A percentile compares a stretch with the other conserved stretches of the same genome.
Conservation (phyloP, 192 early-diverging fungal species). For the Entomortierella lignicola region DNA sequence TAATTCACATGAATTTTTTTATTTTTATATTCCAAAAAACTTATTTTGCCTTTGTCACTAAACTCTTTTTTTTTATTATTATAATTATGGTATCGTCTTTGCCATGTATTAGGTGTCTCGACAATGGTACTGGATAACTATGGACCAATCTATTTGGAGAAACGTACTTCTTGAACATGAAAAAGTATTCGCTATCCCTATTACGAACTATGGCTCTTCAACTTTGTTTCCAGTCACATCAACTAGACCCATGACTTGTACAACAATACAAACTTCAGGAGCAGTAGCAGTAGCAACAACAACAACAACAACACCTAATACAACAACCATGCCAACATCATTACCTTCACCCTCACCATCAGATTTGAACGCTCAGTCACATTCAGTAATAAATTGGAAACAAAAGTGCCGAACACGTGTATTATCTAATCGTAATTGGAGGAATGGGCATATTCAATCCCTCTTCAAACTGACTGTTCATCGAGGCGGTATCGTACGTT, state of each 20-base stretch:
- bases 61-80: background rate
- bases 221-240: slow-evolving; percentile 6
- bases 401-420: slow-evolving; percentile 39
- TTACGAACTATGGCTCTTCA: background rate
- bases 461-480: slow-evolving; percentile 23
- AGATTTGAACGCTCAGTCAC: background rate
- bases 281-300: too few relatives aligned
- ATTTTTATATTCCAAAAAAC: too few relatives aligned
- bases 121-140: slow-evolving; percentile 49
- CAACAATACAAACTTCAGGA: background rate
- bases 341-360: too few relatives aligned
- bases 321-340: too few relatives aligned
- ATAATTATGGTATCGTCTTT: background rate
- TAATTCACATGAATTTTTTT: slow-evolving; percentile 17
- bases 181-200: slow-evolving; percentile 23
- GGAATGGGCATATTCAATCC: slow-evolving; percentile 36
- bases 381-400: slow-evolving; percentile 31
- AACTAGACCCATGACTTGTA: background rate
- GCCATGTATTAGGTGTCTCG: slow-evolving; percentile 30
- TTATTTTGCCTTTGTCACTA: background rate
- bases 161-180: slow-evolving; percentile 24
- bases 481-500: slow-evolving; percentile 19
- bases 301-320: too few relatives aligned
- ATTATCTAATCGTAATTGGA: slow-evolving; percentile 46
- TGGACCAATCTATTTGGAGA: slow-evolving; percentile 40